Evolutionary conservation across 2,329 filamentous ascomycete genomes (phyloP), one percentile per base, ranked within the genome.

Genomic region (Neurospora sp.): DNA sequence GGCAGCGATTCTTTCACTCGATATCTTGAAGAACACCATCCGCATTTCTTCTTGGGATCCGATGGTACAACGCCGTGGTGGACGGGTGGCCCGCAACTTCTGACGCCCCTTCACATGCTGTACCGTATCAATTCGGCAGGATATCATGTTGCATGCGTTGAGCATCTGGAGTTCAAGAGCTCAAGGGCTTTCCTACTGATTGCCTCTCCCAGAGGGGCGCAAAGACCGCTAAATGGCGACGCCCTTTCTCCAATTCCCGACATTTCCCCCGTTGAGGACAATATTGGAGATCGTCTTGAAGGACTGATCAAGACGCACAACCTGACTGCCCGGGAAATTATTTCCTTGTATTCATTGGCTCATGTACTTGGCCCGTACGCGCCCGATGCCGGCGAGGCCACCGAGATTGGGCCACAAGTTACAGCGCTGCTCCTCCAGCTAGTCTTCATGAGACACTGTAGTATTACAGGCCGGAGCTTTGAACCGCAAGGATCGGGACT

Each of bases 21-120:
- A 1, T 91, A 92, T 74, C 79, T 91, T 1, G 73, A 80, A 2
- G 75, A 77, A 1, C 83, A 84, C 33, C 84, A 87, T 0, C 81
- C 88, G 3, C 89, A 91, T 75, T 92, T 93, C 73, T 79, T 92
- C 68, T 85, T 93, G 81, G 87, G 86, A 68, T 89, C 91, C 73
- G 88, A 92, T 76, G 90, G 89, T 6, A 70, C 71, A n/a, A 62
- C 52, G 6, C 52, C 52, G 12, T 62, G 52, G 52, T 62, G 52
- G 52, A 70, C 66, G 38, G 70, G 68, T 36, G 38, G 66, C 66
- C 38, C n/a, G 12, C 46, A 40, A n/a, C n/a, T 5, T 38, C 17
- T 19, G 40, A 66, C 65, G 4, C 75, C 77, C 33, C 80, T 86
- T 40, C 76, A 78, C 4, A 81, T 88, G 75, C 87, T 91, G 46